Conservation (phyloP, 2,329 filamentous ascomycete species). For the Clonostachys byssicola region DNA sequence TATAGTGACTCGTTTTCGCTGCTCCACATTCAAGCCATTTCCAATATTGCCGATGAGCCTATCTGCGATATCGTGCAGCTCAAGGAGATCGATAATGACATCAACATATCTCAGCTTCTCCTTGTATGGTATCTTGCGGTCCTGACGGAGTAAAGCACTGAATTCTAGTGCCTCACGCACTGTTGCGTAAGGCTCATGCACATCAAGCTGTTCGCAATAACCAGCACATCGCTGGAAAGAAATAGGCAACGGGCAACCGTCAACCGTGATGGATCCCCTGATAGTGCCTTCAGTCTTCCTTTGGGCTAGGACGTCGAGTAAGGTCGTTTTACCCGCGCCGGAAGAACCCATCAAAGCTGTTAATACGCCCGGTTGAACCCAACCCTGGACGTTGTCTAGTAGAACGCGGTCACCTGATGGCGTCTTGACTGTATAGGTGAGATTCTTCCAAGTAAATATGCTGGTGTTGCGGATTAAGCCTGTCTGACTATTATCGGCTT, state of each 20-base stretch:
- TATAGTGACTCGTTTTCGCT: slow-evolving; percentile 78
- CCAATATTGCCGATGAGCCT: slow-evolving; percentile 87
- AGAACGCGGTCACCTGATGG: slow-evolving; percentile 69
- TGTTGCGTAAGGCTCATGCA: slow-evolving; percentile 4
- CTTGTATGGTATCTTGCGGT: slow-evolving; percentile 60
- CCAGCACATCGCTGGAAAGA: slow-evolving; percentile 7
- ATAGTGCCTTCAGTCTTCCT: slow-evolving; percentile 5
- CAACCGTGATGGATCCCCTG: slow-evolving; percentile 38
- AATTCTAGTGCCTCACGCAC: slow-evolving; percentile 79
- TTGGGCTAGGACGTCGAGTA: slow-evolving; percentile 6
- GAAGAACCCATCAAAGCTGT: slow-evolving; percentile 75
- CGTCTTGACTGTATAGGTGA: slow-evolving; percentile 60
- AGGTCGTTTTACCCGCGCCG: slow-evolving; percentile 7
- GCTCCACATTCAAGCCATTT: slow-evolving; percentile 72
- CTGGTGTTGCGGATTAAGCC: not conserved
- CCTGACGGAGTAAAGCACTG: slow-evolving; percentile 80
- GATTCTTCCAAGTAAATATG: slow-evolving; percentile 26
- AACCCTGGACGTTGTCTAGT: slow-evolving; percentile 78
- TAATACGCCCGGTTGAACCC: slow-evolving; percentile 83
- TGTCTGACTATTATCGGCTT: no score
- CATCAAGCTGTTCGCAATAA: slow-evolving; percentile 7
- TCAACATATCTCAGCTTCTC: slow-evolving; percentile 88
- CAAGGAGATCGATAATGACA: slow-evolving; percentile 84
- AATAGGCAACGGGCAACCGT: slow-evolving; percentile 46
- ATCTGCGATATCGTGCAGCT: slow-evolving; percentile 87